Evolutionary conservation across 176 grass and related monocot genomes (phyloP).

Genomic region (Aegilops speltoides): DNA sequence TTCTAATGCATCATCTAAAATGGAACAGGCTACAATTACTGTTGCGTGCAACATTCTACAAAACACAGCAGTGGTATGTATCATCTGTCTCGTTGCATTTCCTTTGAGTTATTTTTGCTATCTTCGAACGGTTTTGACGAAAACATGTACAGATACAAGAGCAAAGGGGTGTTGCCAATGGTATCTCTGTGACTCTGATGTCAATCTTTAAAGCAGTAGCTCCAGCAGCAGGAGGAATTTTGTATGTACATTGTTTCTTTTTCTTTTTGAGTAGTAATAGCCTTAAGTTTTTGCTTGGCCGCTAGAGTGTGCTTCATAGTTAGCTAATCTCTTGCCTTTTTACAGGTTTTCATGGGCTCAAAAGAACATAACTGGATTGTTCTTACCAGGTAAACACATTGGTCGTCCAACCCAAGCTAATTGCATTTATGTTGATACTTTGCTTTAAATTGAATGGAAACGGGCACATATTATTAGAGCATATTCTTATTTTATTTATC

Average conservation of each 20-base stretch:
- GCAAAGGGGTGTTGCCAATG: constrained; percentile 65
- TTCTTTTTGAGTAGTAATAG: background rate
- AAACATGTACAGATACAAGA: constrained; percentile 46
- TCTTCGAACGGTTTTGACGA: background rate
- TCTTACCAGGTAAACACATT: constrained; percentile 43
- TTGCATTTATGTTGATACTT: background rate
- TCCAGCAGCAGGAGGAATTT: constrained; percentile 59
- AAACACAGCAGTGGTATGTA: constrained; percentile 59
- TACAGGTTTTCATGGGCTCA: constrained; percentile 70
- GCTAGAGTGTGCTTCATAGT: background rate
- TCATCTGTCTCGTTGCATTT: background rate
- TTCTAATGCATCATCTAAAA: constrained; percentile 3
- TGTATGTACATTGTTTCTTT: constrained; percentile 32
- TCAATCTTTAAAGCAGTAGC: constrained; percentile 67
- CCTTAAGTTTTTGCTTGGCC: background rate
- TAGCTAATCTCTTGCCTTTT: background rate
- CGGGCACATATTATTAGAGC: background rate
- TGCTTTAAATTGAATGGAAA: background rate
- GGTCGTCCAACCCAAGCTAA: background rate
- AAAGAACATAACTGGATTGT: constrained; percentile 41
- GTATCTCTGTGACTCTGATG: constrained; percentile 62
- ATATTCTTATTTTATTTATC: background rate
- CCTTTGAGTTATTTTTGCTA: background rate
- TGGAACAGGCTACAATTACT: constrained; percentile 60
- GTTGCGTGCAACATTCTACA: constrained; percentile 57